phyloP scores from a whole-genome alignment of 1,139 yeast species.

The Debaryomycetaceae sp. region DNA sequence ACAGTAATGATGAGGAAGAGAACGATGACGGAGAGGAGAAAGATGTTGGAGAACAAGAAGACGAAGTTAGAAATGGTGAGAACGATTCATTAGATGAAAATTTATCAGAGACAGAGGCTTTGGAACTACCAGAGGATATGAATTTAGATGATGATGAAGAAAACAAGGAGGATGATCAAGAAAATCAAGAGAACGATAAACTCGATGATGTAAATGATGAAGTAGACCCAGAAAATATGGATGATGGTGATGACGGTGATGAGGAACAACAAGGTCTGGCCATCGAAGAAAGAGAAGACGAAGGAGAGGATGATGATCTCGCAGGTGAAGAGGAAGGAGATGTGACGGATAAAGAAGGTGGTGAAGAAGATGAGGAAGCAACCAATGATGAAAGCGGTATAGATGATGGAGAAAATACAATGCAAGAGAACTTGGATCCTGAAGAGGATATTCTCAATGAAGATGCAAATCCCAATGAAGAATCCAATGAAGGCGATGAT shows the following conservation, averaged over 20 bases:
- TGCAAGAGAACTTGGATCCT: conserved; percentile 15
- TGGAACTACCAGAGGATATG: conserved; percentile 85
- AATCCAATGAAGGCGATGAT: conserved; percentile 18
- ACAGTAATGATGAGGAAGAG: conserved; percentile 22
- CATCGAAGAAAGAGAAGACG: conserved; percentile 18
- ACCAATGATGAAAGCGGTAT: conserved; percentile 9
- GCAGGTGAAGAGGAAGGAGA: conserved; percentile 20
- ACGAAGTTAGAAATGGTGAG: conserved; percentile 70
- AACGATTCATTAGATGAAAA: conserved; percentile 66
- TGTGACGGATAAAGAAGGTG: conserved; percentile 25
- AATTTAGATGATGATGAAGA: conserved; percentile 70
- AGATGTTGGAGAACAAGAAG: conserved; percentile 77
- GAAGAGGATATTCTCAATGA: conserved; percentile 19
- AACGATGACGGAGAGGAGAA: conserved; percentile 46
- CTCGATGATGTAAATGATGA: conserved; percentile 28
- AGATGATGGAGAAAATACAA: conserved; percentile 16
- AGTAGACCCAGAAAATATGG: conserved; percentile 20
- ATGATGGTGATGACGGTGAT: conserved; percentile 11
- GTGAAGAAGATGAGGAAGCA: conserved; percentile 11
- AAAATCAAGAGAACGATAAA: conserved; percentile 22
- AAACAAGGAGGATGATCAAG: conserved; percentile 45
- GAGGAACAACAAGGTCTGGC: conserved; percentile 17
- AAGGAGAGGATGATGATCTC: conserved; percentile 15
- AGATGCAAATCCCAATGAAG: conserved; percentile 18
- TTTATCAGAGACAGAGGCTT: conserved; percentile 76